phyloP scores from a whole-genome alignment of 1,284 basidiomycete species.

The Trichosporon asahii region DNA sequence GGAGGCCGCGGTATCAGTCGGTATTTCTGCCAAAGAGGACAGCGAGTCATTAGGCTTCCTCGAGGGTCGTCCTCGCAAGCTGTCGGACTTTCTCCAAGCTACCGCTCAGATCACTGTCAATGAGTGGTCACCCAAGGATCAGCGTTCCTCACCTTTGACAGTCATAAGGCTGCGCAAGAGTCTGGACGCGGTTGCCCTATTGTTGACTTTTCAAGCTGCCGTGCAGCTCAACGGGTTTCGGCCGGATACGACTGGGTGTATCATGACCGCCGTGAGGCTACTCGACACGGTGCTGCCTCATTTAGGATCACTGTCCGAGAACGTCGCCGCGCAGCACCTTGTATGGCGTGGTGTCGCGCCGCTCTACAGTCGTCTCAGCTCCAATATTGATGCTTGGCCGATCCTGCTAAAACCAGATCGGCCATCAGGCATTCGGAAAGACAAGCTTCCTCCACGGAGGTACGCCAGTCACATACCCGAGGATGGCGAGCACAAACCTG shows the following conservation, averaged over 20 bases:
- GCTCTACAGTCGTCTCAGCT: conserved; percentile 52
- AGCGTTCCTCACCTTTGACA: conserved; percentile 45
- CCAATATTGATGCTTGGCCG: conserved; percentile 54
- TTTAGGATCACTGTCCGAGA: conserved; percentile 18
- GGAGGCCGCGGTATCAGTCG: too few relatives aligned
- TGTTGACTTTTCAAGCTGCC: conserved; percentile 65
- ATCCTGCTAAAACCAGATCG: conserved; percentile 62
- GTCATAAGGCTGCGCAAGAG: conserved; percentile 63
- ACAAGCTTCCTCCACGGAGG: conserved; percentile 51
- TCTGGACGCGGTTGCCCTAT: conserved; percentile 65
- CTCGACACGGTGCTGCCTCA: conserved; percentile 24
- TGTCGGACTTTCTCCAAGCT: conserved; percentile 64
- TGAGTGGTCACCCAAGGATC: conserved; percentile 55
- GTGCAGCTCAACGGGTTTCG: conserved; percentile 63
- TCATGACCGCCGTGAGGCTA: conserved; percentile 22
- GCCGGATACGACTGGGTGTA: conserved; percentile 25
- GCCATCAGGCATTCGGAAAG: conserved; percentile 64
- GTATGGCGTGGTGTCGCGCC: conserved; percentile 66
- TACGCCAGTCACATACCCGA: conserved; percentile 15
- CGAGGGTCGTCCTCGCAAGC: conserved; percentile 59
- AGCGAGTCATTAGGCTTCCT: conserved; percentile 40
- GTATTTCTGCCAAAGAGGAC: conserved; percentile 28
- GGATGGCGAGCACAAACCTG: not conserved
- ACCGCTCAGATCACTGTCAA: conserved; percentile 57
- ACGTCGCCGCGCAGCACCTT: conserved; percentile 39